Conservation (phyloP, 805 yeast species). For the Saturnispora serradocipensis region DNA sequence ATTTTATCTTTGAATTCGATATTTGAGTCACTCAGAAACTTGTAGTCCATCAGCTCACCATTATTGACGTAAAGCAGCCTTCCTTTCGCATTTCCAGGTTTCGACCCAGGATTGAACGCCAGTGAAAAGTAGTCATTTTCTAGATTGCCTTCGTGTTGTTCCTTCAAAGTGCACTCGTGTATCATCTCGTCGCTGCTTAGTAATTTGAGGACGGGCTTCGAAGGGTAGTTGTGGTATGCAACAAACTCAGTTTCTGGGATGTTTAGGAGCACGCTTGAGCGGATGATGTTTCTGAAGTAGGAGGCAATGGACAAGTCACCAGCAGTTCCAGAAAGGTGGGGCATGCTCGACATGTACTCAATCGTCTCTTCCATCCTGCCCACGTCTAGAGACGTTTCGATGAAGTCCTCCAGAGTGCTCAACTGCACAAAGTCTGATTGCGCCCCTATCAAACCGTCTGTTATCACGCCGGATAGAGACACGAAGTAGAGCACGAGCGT, state of each 20-base stretch:
- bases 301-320: conserved; percentile 71
- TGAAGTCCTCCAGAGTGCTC: conserved; percentile 38
- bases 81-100: conserved; percentile 46
- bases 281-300: conserved; percentile 52
- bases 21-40: conserved; percentile 27
- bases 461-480: conserved; percentile 47
- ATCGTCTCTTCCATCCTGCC: conserved; percentile 53
- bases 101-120: conserved; percentile 65
- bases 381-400: conserved; percentile 44
- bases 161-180: conserved; percentile 18
- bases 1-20: conserved; percentile 42
- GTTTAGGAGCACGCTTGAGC: conserved; percentile 44
- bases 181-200: conserved; percentile 17
- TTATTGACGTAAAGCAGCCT: conserved; percentile 53
- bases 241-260: conserved; percentile 43
- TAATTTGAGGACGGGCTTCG: conserved; percentile 22
- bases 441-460: conserved; percentile 31
- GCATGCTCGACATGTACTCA: conserved; percentile 69
- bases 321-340: conserved; percentile 80
- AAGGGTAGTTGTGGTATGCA: conserved; percentile 60
- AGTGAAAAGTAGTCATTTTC: conserved; percentile 15
- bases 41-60: conserved; percentile 53
- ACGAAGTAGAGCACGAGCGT: conserved; percentile 49
- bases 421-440: conserved; percentile 60
- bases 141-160: conserved; percentile 10